Evolutionary conservation across 2,329 filamentous ascomycete species (phyloP), one percentile per base, ranked within the genome.

Genomic region (Alternaria sp.): DNA sequence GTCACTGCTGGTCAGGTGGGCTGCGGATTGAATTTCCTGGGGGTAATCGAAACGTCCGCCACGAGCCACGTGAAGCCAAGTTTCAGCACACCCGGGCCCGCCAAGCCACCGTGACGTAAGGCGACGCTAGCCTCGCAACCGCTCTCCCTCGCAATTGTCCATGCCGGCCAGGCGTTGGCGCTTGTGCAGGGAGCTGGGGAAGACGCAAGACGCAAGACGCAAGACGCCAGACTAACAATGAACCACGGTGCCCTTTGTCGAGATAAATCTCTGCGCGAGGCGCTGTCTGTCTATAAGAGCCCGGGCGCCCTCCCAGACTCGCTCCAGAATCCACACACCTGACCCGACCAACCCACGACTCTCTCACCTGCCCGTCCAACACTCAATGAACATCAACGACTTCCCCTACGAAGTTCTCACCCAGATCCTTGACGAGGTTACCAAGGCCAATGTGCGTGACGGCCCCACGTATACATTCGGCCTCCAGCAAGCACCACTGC

Each of bases 401-500:
- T 78, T 85, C 51, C 83, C 83, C 21, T 78, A 77, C 66, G 83
- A 85, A 76, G 79, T 85, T 58, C 77, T 85, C 60, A 78, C 79
- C 56, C 73, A 80, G 62, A 84, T 85, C 69, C 80, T 85, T 51
- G 75, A 81, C 46, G 74, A 80, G 63, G 78, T 82, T 56, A 78
- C 82, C 61, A 75, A 78, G 57, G 72, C 80, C 65, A 84, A 85
- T 68, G 75, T 78, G 60, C 72, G 73, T 49, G 77, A 83, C 71
- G 79, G 79, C 44, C 80, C 80, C 21, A 78, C 73, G 52, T 85
- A 79, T 72, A 84, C 82, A 54, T 85, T 84, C 67, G 83, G 83
- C 56, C 75, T 85, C 28, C 80, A 78, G 26, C 79, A 84, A 70
- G 79, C 81, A 28, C 79, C 79, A 6, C 72, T 82, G 57, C 81